Conservation (phyloP, 129 eudicot species). For the Tagetes patula region DNA sequence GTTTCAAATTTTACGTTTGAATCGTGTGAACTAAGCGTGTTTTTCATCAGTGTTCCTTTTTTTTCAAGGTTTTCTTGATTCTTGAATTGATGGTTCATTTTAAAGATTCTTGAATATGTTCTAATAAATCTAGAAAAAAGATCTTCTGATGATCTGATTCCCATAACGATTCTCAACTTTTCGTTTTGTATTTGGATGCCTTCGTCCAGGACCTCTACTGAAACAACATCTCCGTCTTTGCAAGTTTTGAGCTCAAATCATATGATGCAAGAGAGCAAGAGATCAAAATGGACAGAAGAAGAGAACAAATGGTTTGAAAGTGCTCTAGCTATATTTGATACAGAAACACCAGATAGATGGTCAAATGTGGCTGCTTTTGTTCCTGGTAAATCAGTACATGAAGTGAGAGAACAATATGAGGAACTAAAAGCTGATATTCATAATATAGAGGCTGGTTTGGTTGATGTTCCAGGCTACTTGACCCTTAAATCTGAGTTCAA, state of each 20-base stretch:
- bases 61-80: slow-evolving; percentile 40
- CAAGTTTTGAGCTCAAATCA: slow-evolving; percentile 35
- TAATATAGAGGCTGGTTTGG: slow-evolving; percentile 79
- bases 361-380: slow-evolving; percentile 66
- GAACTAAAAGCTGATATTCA: slow-evolving; percentile 70
- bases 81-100: slow-evolving; percentile 39
- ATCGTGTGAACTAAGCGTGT: slow-evolving; percentile 17
- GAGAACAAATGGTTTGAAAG: slow-evolving; percentile 90
- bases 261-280: slow-evolving; percentile 49
- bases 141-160: slow-evolving; percentile 44
- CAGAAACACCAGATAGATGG: slow-evolving; percentile 81
- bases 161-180: slow-evolving; percentile 14
- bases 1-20: slow-evolving; percentile 8
- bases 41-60: slow-evolving; percentile 16
- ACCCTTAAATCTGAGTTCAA: slow-evolving; percentile 53
- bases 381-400: slow-evolving; percentile 79
- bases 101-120: slow-evolving; percentile 43
- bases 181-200: slow-evolving; percentile 9
- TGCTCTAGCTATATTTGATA: slow-evolving; percentile 75
- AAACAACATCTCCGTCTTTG: slow-evolving; percentile 53
- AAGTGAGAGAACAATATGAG: slow-evolving; percentile 76
- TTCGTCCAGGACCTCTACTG: slow-evolving; percentile 42
- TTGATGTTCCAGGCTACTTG: slow-evolving; percentile 62
- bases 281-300: slow-evolving; percentile 75
- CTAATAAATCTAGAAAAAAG: slow-evolving; percentile 30